Evolutionary conservation across 1,284 basidiomycete genomes (phyloP), one percentile per base, ranked within the genome.

Genomic region (Trametes pubescens): DNA sequence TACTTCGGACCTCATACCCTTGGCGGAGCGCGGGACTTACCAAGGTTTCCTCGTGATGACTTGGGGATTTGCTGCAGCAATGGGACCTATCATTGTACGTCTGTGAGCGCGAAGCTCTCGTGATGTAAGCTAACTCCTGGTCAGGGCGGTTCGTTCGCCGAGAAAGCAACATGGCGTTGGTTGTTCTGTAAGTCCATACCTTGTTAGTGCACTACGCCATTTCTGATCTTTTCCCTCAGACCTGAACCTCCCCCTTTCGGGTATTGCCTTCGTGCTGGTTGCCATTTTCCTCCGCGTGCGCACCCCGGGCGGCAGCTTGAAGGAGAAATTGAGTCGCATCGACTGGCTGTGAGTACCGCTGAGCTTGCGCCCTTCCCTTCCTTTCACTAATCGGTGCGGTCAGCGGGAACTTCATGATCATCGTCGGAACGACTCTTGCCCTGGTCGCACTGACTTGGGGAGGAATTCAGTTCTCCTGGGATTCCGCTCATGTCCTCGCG

Each of bases 331-430:
- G 4, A n/a, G 47, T 0, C 64, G 64, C 4, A 57, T 76, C 40
- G 74, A 76, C 56, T 72, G 71, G 69, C 44, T 74, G 74, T 74
- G 52, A 59, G 74, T 62, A 7, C 29, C n/a, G n/a, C n/a, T n/a
- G n/a, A n/a, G n/a, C n/a, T n/a, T n/a, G n/a, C n/a, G n/a, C n/a
- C n/a, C n/a, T n/a, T n/a, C n/a, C n/a, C n/a, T n/a, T n/a, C n/a
- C n/a, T n/a, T n/a, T n/a, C n/a, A n/a, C n/a, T n/a, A n/a, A n/a
- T n/a, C n/a, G n/a, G n/a, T n/a, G n/a, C n/a, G n/a, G n/a, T n/a
- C 60, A 83, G 82, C 14, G 82, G 82, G 1, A 80, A 79, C 59
- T 10, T 71, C 2, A 63, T 83, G 24, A 68, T 82, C 22, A 75
- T 72, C 13, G 51, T 56, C 1, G 61, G 62, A 13, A 67, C 66